phyloP scores from a whole-genome alignment of 192 early-diverging fungal species.

The Coemansia javaensis region DNA sequence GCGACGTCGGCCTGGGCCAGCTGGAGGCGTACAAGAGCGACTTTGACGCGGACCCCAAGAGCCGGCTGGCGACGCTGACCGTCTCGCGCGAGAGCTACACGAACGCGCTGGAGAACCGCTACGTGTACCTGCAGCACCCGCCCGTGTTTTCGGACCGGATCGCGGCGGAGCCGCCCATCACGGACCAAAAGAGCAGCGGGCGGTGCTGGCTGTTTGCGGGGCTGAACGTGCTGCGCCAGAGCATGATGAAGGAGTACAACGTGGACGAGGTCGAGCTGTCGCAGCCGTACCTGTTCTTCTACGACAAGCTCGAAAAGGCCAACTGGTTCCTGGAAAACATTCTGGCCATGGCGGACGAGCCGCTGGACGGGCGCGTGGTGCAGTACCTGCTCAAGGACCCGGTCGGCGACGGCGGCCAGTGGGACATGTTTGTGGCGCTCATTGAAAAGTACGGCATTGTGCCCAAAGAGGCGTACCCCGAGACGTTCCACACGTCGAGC shows the following conservation, averaged over 20 bases:
- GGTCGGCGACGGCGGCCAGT: slow-evolving; percentile 71
- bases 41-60: slow-evolving; percentile 64
- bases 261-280: slow-evolving; percentile 76
- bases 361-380: slow-evolving; percentile 62
- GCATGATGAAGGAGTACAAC: slow-evolving; percentile 69
- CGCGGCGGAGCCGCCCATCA: slow-evolving; percentile 52
- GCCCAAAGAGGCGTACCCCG: slow-evolving; percentile 63
- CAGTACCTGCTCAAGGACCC: slow-evolving; percentile 65
- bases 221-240: slow-evolving; percentile 64
- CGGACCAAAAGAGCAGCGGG: slow-evolving; percentile 71
- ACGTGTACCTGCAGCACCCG: slow-evolving; percentile 30
- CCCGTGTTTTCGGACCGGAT: slow-evolving; percentile 44
- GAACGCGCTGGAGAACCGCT: slow-evolving; percentile 57
- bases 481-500: slow-evolving; percentile 60
- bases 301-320: slow-evolving; percentile 76
- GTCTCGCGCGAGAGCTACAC: slow-evolving; percentile 56
- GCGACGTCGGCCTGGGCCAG: slow-evolving; percentile 14
- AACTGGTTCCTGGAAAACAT: slow-evolving; percentile 80
- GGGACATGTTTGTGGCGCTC: slow-evolving; percentile 74
- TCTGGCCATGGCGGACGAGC: slow-evolving; percentile 58
- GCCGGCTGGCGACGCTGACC: slow-evolving; percentile 62
- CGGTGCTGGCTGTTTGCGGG: slow-evolving; percentile 84
- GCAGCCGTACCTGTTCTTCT: slow-evolving; percentile 70
- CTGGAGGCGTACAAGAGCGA: slow-evolving; percentile 27
- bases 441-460: slow-evolving; percentile 73